Evolutionary conservation across 352 stramenopile genomes (phyloP).

Genomic region (Globisporangium lucens): DNA sequence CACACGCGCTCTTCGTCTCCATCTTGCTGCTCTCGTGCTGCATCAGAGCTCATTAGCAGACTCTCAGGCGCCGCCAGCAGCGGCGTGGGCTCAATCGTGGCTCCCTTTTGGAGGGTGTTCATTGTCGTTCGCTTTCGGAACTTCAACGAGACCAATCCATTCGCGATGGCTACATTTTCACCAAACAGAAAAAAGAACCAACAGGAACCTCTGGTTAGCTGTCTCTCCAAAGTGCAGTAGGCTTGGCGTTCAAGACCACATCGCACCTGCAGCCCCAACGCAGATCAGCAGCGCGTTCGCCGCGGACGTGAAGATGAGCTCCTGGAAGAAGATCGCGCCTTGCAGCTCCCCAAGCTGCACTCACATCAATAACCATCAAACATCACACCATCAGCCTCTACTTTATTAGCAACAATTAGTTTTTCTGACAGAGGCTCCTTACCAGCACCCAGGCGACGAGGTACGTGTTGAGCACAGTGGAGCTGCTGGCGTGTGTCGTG

Average conservation of each 20-base stretch:
- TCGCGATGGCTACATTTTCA: slow-evolving; percentile 2
- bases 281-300: slow-evolving; percentile 3
- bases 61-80: slow-evolving; percentile 7
- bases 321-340: slow-evolving; percentile 19
- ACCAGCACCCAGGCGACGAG: slow-evolving; percentile 19
- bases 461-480: slow-evolving; percentile 15
- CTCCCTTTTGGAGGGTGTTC: too few species aligned
- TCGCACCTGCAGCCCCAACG: slow-evolving; percentile 6
- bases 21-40: neutral
- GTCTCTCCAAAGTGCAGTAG: neutral
- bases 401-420: neutral
- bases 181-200: neutral
- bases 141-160: slow-evolving; percentile 9
- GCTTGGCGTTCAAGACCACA: neutral
- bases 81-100: neutral
- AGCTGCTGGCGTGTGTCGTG: slow-evolving; percentile 1
- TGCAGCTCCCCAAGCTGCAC: slow-evolving; percentile 18
- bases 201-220: neutral
- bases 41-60: neutral
- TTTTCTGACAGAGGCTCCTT: neutral
- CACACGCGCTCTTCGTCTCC: neutral
- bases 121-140: neutral
- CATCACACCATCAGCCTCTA: neutral
- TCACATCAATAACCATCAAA: neutral
- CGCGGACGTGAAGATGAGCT: slow-evolving; percentile 8